A percentile compares a stretch with the other conserved stretches of the same genome.
Evolutionary conservation across 169 alveolate species (phyloP).

Genomic region (Eimeria brunetti): DNA sequence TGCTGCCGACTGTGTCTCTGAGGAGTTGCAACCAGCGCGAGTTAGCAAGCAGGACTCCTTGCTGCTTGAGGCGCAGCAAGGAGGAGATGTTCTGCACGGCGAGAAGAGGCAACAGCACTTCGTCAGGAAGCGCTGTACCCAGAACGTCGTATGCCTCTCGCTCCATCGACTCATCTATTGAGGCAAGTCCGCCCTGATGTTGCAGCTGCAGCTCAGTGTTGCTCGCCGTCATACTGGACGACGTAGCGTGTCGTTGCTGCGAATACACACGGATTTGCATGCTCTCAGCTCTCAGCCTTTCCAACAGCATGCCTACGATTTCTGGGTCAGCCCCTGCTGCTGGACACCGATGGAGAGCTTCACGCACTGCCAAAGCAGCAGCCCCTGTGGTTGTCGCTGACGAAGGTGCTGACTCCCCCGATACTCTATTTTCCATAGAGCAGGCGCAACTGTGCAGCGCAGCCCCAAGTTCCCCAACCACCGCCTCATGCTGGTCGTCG

Average conservation of each 20-base stretch:
- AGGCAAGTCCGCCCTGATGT: conserved; percentile 22
- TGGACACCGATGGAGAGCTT: conserved; percentile 57
- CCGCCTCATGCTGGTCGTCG: conserved; percentile 59
- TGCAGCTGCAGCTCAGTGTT: conserved; percentile 26
- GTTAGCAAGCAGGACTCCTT: conserved; percentile 41
- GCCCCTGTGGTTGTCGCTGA: conserved; percentile 27
- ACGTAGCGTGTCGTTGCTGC: conserved; percentile 72
- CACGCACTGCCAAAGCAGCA: conserved; percentile 35
- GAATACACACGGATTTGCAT: conserved; percentile 74
- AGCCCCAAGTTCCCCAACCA: conserved; percentile 28
- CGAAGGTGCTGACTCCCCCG: background rate
- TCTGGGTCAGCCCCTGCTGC: conserved; percentile 71
- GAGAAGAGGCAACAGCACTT: conserved; percentile 62
- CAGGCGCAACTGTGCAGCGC: conserved; percentile 59
- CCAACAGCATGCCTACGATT: conserved; percentile 49
- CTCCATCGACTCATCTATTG: conserved; percentile 71
- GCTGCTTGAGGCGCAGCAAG: conserved; percentile 56
- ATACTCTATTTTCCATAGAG: background rate
- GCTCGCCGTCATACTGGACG: conserved; percentile 34
- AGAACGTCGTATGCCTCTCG: conserved; percentile 56
- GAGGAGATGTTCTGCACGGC: conserved; percentile 33
- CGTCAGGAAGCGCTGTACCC: conserved; percentile 47
- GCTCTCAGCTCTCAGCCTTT: conserved; percentile 71
- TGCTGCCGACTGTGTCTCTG: conserved; percentile 60
- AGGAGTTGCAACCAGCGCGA: conserved; percentile 77